Evolutionary conservation across 495 filamentous ascomycete species (phyloP).

Genomic region (Penicillium steckii): DNA sequence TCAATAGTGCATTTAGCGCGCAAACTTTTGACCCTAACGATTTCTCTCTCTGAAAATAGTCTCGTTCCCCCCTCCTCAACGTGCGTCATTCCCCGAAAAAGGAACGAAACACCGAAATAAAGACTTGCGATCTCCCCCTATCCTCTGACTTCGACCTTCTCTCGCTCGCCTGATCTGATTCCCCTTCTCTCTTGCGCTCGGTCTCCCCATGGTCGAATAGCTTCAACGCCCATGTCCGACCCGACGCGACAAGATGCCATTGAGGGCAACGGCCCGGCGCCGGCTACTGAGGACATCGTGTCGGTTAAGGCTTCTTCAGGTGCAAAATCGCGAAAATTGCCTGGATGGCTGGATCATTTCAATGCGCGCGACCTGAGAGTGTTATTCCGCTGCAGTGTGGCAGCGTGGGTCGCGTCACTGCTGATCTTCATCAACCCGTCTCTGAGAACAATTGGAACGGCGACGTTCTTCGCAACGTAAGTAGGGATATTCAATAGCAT

Average conservation of each 20-base stretch:
- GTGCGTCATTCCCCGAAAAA: not conserved
- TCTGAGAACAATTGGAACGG: slow-evolving; percentile 25
- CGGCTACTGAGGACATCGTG: slow-evolving; percentile 2
- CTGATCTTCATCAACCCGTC: slow-evolving; percentile 42
- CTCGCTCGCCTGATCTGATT: not conserved
- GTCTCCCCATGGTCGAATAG: not conserved
- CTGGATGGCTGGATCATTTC: slow-evolving; percentile 43
- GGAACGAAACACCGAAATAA: not conserved
- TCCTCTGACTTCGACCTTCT: not conserved
- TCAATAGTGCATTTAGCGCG: too few relatives aligned
- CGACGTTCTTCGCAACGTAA: slow-evolving; percentile 33
- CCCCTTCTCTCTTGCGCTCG: not conserved
- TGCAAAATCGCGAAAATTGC: slow-evolving; percentile 23
- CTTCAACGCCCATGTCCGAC: slow-evolving; percentile 11
- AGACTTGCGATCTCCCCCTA: not conserved
- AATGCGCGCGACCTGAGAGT: slow-evolving; percentile 45
- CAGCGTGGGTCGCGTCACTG: slow-evolving; percentile 41
- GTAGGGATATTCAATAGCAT: not conserved
- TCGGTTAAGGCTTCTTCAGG: slow-evolving; percentile 1
- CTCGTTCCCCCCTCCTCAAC: not conserved
- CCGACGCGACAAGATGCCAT: slow-evolving; percentile 9
- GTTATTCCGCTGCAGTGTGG: slow-evolving; percentile 42
- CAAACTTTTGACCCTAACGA: too few relatives aligned
- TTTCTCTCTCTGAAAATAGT: not conserved
- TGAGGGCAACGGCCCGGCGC: slow-evolving; percentile 6